These are phyloP conservation scores for Kodamaea nitidulidarum DNA, from an alignment of 805 yeast genomes.

Conservation along the genomic window DNA sequence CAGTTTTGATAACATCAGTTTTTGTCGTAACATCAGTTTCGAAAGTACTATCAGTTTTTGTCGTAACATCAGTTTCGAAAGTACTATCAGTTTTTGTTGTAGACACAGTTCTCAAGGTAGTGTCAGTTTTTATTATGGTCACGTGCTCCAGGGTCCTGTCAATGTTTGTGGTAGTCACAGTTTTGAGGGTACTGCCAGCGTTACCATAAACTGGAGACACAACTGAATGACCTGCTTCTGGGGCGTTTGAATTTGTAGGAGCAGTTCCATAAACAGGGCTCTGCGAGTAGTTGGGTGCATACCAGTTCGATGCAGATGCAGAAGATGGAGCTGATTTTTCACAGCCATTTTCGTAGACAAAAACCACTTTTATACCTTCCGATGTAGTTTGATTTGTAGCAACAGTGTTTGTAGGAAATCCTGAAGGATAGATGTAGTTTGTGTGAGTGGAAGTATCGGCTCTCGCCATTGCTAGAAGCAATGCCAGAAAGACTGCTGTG, in stretches of 20 bases:
- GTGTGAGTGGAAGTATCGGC: conserved; percentile 13
- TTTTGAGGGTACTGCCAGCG: not conserved
- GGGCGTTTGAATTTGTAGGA: not conserved
- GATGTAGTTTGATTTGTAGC: conserved; percentile 1
- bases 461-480: conserved; percentile 10
- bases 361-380: not conserved
- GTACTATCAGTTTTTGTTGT: not conserved
- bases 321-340: not conserved
- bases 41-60: too few relatives aligned
- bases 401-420: conserved; percentile 6
- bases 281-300: not conserved
- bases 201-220: not conserved
- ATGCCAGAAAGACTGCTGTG: conserved; percentile 11
- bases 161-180: not conserved
- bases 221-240: not conserved
- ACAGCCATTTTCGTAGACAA: conserved; percentile 1
- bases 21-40: too few relatives aligned
- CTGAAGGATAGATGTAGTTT: conserved; percentile 11
- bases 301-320: not conserved
- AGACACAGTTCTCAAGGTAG: not conserved
- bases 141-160: not conserved
- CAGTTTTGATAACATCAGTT: too few relatives aligned
- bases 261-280: not conserved
- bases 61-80: too few relatives aligned
- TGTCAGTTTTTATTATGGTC: not conserved